Base-by-base conservation (phyloP, 2,329 filamentous ascomycete genomes). In the Alternaria metachromatica region DNA sequence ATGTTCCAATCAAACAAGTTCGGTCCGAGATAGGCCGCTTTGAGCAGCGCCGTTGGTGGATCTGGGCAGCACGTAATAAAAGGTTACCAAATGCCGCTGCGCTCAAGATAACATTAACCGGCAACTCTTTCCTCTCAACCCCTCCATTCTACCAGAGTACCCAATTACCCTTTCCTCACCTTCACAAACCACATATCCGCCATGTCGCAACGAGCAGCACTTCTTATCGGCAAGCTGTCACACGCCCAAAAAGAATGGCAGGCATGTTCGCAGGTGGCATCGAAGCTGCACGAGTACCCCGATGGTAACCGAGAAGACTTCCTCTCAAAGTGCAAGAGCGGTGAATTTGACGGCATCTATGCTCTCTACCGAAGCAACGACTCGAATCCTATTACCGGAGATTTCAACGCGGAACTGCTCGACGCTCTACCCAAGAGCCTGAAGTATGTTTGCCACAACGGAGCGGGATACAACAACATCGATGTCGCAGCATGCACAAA, bases 381-480 rank as follows among this genome's bases (percentile, higher is more conserved):
- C 41, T 88, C 86, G 8, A 87, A 84, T 26, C 82, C 83, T 15
- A 75, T 82, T 30, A 84, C 83, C 3, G 83, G 83, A 21, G 81
- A 82, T 48, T 84, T 84, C 69, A 76, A 84, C 70, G 73, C 77
- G 21, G 83, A 84, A 63, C 77, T 84, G 11, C 73, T 84, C 3
- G 70, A 76, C 10, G 78, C 71, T 6, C 71, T 84, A 7, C 83
- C 83, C 0, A 75, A 78, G 60, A 79, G 75, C 63, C 44, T 84
- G 55, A 83, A 82, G 55, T 84, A 77, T 64, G 80, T 83, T 23
- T 82, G 80, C 58, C 83, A 84, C 67, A 83, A 84, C 55, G 82
- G 87, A 15, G 87, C 87, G 2, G 87, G 87, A 5, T 89, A 89
- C 75, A 87, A 89, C 72, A 88, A 88, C 68, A 84, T 89, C 51